phyloP scores from a whole-genome alignment of 495 filamentous ascomycete genomes.

The Ramalina intermedia region DNA sequence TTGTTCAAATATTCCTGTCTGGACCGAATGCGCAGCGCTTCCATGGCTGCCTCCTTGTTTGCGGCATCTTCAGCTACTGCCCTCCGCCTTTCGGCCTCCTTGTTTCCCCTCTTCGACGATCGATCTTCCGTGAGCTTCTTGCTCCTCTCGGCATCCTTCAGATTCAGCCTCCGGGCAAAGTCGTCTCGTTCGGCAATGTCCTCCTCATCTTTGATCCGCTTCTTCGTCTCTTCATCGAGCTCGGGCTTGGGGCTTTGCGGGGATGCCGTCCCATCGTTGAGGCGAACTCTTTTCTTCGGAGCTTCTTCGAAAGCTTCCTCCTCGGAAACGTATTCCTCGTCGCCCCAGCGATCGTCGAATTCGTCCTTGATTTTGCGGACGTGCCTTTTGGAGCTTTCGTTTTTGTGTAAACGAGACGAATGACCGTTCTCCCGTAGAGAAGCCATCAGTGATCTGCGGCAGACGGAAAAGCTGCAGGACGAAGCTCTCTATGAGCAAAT shows the following conservation, averaged over 20 bases:
- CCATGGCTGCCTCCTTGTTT: conserved; percentile 48
- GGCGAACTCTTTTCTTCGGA: conserved; percentile 41
- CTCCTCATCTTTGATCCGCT: conserved; percentile 40
- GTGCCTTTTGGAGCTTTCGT: conserved; percentile 13
- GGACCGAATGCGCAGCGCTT: conserved; percentile 65
- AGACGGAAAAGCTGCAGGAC: too few relatives aligned
- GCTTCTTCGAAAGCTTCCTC: conserved; percentile 34
- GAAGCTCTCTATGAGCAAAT: too few relatives aligned
- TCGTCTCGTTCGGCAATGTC: conserved; percentile 62
- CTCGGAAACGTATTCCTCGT: conserved; percentile 48
- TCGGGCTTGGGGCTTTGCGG: conserved; percentile 35
- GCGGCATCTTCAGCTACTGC: conserved; percentile 50
- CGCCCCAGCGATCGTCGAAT: conserved; percentile 66
- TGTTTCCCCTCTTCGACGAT: conserved; percentile 40
- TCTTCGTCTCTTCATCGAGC: conserved; percentile 42
- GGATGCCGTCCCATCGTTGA: conserved; percentile 39
- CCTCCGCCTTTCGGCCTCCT: conserved; percentile 42
- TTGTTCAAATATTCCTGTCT: conserved; percentile 91
- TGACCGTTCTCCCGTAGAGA: not conserved
- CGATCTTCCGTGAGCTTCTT: conserved; percentile 60
- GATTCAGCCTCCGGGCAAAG: conserved; percentile 56
- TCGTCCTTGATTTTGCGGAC: conserved; percentile 29
- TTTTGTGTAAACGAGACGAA: not conserved
- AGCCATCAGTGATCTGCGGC: not conserved
- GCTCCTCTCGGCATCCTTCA: conserved; percentile 52